Evolutionary conservation across 140 eudicot species (phyloP).

Genomic region (Artemisia princeps): DNA sequence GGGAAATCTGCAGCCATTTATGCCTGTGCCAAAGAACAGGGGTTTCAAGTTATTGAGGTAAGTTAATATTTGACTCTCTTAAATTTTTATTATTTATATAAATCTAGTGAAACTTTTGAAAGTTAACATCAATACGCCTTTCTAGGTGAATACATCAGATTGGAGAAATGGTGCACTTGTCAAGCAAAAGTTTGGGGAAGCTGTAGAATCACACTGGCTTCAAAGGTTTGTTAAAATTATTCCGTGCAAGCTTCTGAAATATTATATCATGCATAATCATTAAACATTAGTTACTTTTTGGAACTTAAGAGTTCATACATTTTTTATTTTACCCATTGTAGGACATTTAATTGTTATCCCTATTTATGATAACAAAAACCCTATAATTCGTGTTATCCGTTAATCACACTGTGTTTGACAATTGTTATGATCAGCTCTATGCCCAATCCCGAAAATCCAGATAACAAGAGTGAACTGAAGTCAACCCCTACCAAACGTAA

Average conservation of each 20-base stretch:
- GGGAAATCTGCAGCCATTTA: slow-evolving; percentile 97
- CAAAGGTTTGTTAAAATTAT: slow-evolving; percentile 47
- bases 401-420: slow-evolving; percentile 7
- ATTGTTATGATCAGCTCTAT: slow-evolving; percentile 41
- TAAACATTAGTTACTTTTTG: slow-evolving; percentile 8
- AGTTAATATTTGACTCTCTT: slow-evolving; percentile 7
- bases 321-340: not conserved
- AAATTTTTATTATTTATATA: not conserved
- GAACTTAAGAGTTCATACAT: not conserved
- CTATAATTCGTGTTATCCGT: slow-evolving; percentile 12
- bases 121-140: slow-evolving; percentile 9
- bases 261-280: not conserved
- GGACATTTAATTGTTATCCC: no score
- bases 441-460: slow-evolving; percentile 37
- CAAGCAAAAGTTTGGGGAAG: slow-evolving; percentile 92
- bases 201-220: slow-evolving; percentile 87
- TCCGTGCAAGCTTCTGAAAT: slow-evolving; percentile 3
- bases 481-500: slow-evolving; percentile 31
- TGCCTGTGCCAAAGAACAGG: slow-evolving; percentile 96
- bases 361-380: not conserved
- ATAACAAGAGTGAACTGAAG: slow-evolving; percentile 33
- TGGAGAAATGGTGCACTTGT: slow-evolving; percentile 94
- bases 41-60: slow-evolving; percentile 96
- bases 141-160: slow-evolving; percentile 90
- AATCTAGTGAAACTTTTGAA: not conserved